A percentile compares a stretch with the other conserved stretches of the same genome.
These are phyloP conservation scores for Dendrobium officinale DNA, from an alignment of 106 monocot species.

Conservation along the genomic window DNA sequence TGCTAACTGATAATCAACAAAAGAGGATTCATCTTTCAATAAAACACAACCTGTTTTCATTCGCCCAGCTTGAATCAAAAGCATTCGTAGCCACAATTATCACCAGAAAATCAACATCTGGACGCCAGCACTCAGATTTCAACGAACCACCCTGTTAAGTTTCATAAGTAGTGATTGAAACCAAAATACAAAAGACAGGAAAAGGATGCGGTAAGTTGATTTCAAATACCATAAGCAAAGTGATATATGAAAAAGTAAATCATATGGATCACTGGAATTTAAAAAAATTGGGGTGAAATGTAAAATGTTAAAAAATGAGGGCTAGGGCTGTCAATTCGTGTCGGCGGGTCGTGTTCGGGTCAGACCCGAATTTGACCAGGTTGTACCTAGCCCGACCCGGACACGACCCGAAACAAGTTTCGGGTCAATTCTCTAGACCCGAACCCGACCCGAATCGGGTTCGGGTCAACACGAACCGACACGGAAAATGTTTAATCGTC, in stretches of 20 bases:
- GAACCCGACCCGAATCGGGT: too few relatives aligned
- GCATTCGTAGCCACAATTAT: constrained; percentile 56
- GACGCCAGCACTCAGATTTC: constrained; percentile 53
- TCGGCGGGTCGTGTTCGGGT: too few relatives aligned
- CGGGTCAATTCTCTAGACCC: too few relatives aligned
- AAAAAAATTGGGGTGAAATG: background rate
- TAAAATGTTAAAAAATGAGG: background rate
- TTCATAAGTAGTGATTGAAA: background rate
- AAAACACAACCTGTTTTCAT: constrained; percentile 13
- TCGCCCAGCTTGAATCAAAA: constrained; percentile 30
- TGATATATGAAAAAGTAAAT: background rate
- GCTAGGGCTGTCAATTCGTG: too few relatives aligned
- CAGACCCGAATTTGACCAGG: too few relatives aligned
- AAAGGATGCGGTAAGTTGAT: background rate
- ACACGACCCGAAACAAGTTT: too few relatives aligned
- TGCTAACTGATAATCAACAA: constrained; percentile 53
- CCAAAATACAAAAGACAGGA: background rate
- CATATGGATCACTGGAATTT: background rate
- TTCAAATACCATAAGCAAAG: background rate
- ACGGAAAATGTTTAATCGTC: too few relatives aligned
- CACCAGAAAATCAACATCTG: constrained; percentile 55
- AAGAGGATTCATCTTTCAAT: constrained; percentile 17
- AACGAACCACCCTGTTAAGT: constrained; percentile 72
- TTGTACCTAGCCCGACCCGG: too few relatives aligned
- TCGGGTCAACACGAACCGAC: too few relatives aligned